Evolutionary conservation across 768 basidiomycete species (phyloP), one percentile per base, ranked within the genome.

Genomic region (Dendrothele bispora): DNA sequence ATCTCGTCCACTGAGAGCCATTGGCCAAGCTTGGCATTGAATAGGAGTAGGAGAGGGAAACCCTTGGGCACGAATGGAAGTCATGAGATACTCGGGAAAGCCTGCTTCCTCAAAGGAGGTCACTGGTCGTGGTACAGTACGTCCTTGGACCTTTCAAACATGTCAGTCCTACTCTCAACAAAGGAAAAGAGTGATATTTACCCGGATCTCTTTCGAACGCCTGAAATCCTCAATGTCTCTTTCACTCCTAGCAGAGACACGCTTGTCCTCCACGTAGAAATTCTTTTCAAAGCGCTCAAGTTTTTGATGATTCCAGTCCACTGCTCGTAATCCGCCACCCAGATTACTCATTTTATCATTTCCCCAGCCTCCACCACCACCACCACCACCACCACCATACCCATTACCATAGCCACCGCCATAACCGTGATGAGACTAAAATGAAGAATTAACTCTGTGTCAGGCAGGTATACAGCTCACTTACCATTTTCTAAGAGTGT

Each of bases 11-110:
- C 80, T 91, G 24, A 98, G 75, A 3, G 97, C 95, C 94, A 98
- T 98, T 0, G 97, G 97, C 97, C 97, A 99, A 15, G 95, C 89
- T 66, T 99, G 97, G 62, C 95, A 97, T 63, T 99, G 97, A 61
- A 99, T 98, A 40, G 97, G 86, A 6, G 95, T 94, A 0, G 97
- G 97, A 1, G 78, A 64, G 24, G 83, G 67, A 72, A 99, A 99
- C 26, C 97, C 97, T 71, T 97, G 93, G 8, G 91, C 90, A 50
- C 81, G 86, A 66, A 99, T 95, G 42, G 95, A 91, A 43, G 82
- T 70, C 85, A 98, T 84, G 51, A 99, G 80, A 68, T 98, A 98
- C 58, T 95, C 92, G 8, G 97, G 97, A 71, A 98, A 98, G 40
- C 88, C 94, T 58, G 84, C 83, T 71, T 99, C 95, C 46, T 98